Evolutionary conservation across 1,284 basidiomycete species (phyloP).

Genomic region (Microbotryum saponariae): DNA sequence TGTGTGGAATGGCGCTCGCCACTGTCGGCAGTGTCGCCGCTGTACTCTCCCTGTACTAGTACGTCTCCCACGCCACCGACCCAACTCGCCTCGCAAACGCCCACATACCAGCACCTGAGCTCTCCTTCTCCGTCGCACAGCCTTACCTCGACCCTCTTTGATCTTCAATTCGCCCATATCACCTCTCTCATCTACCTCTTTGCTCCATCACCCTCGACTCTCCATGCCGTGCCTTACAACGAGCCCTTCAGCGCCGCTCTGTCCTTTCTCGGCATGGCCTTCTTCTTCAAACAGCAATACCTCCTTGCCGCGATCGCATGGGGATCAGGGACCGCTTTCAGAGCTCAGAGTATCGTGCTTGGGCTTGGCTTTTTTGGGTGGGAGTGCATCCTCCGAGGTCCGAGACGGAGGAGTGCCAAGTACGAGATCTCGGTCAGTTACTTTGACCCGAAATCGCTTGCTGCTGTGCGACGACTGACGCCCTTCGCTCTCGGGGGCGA

Average conservation of each 20-base stretch:
- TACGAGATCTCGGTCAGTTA: not conserved
- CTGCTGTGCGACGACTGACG: not conserved
- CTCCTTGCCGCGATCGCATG: constrained; percentile 56
- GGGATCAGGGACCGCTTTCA: constrained; percentile 57
- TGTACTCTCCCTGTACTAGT: constrained; percentile 56
- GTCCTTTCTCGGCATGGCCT: constrained; percentile 59
- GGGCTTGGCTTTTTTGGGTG: constrained; percentile 62
- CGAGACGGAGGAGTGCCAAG: not conserved
- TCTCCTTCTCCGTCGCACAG: constrained; percentile 47
- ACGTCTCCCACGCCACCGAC: constrained; percentile 19
- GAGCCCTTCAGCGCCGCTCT: constrained; percentile 79
- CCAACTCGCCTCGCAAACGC: no score
- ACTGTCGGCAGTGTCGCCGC: constrained; percentile 38
- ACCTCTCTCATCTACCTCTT: constrained; percentile 63
- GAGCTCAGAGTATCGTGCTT: constrained; percentile 75
- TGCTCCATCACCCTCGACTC: constrained; percentile 67
- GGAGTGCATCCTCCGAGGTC: constrained; percentile 42
- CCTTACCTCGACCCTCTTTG: constrained; percentile 37
- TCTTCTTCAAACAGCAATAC: constrained; percentile 45
- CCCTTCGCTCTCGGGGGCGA: not conserved
- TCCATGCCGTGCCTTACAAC: constrained; percentile 63
- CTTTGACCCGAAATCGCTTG: no score
- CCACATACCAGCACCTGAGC: constrained; percentile 19
- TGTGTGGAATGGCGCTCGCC: constrained; percentile 36
- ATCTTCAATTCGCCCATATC: constrained; percentile 54